Conservation (phyloP, 306 rosid genomes). For the Hippophae gyantsensis region DNA sequence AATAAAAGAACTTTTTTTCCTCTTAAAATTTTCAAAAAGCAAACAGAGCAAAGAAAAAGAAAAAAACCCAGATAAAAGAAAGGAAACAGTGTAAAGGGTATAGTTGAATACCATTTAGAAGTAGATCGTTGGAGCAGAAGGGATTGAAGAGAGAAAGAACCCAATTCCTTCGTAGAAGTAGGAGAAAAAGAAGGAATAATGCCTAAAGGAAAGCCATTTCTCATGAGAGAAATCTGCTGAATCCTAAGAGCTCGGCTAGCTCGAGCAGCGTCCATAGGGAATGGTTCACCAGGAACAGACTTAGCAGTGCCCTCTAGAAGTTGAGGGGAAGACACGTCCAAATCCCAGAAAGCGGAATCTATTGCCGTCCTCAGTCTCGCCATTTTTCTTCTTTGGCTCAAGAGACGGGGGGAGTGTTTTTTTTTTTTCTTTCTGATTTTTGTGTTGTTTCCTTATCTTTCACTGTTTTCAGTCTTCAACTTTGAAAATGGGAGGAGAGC, state of each 20-base stretch:
- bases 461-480: not conserved
- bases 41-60: not conserved
- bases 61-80: not conserved
- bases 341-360: constrained; percentile 76
- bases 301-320: constrained; percentile 53
- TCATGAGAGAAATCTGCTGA: constrained; percentile 47
- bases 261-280: constrained; percentile 58
- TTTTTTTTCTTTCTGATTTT: not conserved
- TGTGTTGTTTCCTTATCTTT: constrained; percentile 3
- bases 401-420: not conserved
- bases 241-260: constrained; percentile 51
- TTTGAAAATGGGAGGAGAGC: not conserved
- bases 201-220: constrained; percentile 38
- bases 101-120: constrained; percentile 36
- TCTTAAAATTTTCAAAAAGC: not conserved
- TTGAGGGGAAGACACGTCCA: constrained; percentile 57
- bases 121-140: constrained; percentile 38
- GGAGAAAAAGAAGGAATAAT: constrained; percentile 59
- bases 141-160: constrained; percentile 64
- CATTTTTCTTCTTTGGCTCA: constrained; percentile 28
- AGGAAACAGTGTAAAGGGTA: not conserved
- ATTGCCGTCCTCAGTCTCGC: constrained; percentile 69
- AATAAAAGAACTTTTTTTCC: not conserved
- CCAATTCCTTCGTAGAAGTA: constrained; percentile 39
- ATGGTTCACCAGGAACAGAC: constrained; percentile 58